These are phyloP conservation scores for Allantophomopsis lycopodina DNA, from an alignment of 2,329 filamentous ascomycete genomes.

Conservation along the genomic window DNA sequence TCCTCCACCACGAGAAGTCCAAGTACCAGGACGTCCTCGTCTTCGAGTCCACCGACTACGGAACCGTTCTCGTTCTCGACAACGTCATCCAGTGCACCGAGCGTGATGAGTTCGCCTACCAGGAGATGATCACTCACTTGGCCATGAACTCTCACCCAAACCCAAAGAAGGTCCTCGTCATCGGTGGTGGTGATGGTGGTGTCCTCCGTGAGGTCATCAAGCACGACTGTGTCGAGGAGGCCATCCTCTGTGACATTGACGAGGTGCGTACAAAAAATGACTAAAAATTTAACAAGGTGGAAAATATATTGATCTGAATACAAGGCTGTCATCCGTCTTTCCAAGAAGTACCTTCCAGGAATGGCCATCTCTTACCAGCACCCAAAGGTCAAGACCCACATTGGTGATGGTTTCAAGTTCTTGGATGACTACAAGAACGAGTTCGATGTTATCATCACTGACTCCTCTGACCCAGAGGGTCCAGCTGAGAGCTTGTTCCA, in stretches of 20 bases:
- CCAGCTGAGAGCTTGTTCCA: conserved; percentile 94
- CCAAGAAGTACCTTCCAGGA: conserved; percentile 90
- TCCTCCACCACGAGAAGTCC: conserved; percentile 98
- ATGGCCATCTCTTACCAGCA: conserved; percentile 92
- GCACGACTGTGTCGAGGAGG: conserved; percentile 94
- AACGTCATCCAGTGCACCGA: conserved; percentile 99
- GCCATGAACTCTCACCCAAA: conserved; percentile 97
- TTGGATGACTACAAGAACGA: conserved; percentile 90
- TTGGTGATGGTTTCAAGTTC: conserved; percentile 99
- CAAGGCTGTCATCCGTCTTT: conserved; percentile 88
- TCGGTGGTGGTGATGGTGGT: conserved; percentile 93
- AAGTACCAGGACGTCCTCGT: conserved; percentile 98
- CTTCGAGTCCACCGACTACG: conserved; percentile 96
- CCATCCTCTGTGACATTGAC: conserved; percentile 94
- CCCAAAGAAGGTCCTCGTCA: conserved; percentile 96
- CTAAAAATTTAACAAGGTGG: no score
- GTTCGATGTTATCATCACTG: conserved; percentile 99
- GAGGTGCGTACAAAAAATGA: conserved; percentile 39
- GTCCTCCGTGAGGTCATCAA: conserved; percentile 98
- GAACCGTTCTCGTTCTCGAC: conserved; percentile 91
- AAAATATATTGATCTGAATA: background rate
- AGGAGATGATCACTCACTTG: conserved; percentile 99
- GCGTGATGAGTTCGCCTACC: conserved; percentile 97
- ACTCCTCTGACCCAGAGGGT: conserved; percentile 94
- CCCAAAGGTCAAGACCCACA: conserved; percentile 82